Evolutionary conservation across 2,329 filamentous ascomycete genomes (phyloP).

Genomic region (Macroventuria anomochaeta): DNA sequence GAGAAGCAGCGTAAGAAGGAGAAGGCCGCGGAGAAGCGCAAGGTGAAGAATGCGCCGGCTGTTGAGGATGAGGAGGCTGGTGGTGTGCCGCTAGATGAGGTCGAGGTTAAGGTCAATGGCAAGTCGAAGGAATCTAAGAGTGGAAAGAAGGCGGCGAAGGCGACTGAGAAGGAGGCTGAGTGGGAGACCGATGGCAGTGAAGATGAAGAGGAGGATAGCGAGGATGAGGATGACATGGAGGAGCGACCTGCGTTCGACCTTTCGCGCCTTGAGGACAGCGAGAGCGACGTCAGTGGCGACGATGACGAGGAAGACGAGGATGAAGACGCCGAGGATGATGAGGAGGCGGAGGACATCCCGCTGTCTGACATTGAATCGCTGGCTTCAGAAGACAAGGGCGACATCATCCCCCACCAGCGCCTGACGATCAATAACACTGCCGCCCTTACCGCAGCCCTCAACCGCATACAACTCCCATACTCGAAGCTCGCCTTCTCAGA

Average conservation of each 20-base stretch:
- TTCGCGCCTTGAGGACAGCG: conserved; percentile 49
- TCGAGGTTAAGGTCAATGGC: conserved; percentile 37
- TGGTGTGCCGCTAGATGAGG: conserved; percentile 40
- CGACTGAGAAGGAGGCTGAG: conserved; percentile 34
- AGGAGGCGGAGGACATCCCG: conserved; percentile 85
- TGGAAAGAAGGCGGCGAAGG: conserved; percentile 43
- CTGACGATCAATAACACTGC: conserved; percentile 97
- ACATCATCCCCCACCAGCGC: conserved; percentile 87
- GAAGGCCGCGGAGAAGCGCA: conserved; percentile 61
- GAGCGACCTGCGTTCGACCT: conserved; percentile 34
- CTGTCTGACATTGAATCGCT: conserved; percentile 84
- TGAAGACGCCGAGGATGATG: conserved; percentile 67
- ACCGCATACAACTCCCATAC: conserved; percentile 76
- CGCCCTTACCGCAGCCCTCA: conserved; percentile 79
- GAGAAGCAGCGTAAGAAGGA: conserved; percentile 77
- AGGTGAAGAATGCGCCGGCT: conserved; percentile 39
- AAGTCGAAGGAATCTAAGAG: conserved; percentile 41
- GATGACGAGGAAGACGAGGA: conserved; percentile 58
- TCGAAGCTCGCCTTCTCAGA: conserved; percentile 77
- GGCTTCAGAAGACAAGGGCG: conserved; percentile 80
- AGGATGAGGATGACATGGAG: conserved; percentile 40
- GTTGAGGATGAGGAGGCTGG: conserved; percentile 31
- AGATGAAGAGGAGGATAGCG: conserved; percentile 48
- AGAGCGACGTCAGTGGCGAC: conserved; percentile 49
- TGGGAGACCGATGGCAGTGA: conserved; percentile 45